Percentiles rank a stretch among this genome's conserved stretches.
These are phyloP conservation scores for Trypanosoma cruzi DNA, from an alignment of 208 protist genomes.

Conservation along the genomic window DNA sequence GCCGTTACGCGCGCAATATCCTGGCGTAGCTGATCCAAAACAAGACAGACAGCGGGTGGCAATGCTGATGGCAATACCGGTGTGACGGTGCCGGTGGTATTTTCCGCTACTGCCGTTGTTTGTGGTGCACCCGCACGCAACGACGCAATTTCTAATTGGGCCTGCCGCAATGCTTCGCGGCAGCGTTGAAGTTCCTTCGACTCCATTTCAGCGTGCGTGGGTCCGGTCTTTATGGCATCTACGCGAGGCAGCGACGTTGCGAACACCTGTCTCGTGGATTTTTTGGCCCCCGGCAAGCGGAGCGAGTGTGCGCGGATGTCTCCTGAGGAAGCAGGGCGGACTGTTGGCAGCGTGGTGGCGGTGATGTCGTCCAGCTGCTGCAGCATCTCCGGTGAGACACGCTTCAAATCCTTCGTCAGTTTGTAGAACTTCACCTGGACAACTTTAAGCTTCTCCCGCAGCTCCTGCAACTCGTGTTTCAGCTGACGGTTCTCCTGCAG, in stretches of 20 bases:
- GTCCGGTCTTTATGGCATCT: not conserved
- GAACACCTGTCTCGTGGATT: not conserved
- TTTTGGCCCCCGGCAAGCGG: not conserved
- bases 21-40: conserved; percentile 18
- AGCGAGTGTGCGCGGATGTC: not conserved
- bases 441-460: conserved; percentile 63
- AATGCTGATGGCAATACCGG: not conserved
- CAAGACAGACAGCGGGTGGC: conserved; percentile 16
- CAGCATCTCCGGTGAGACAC: conserved; percentile 19
- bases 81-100: not conserved
- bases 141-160: conserved; percentile 45
- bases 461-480: conserved; percentile 53
- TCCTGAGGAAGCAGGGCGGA: not conserved
- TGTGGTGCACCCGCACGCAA: conserved; percentile 23
- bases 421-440: conserved; percentile 79
- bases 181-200: conserved; percentile 29
- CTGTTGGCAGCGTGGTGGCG: not conserved
- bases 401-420: conserved; percentile 60
- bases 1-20: conserved; percentile 8
- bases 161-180: conserved; percentile 46
- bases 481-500: conserved; percentile 71
- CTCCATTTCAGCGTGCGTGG: conserved; percentile 16
- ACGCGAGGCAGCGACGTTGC: conserved; percentile 3
- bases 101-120: not conserved
- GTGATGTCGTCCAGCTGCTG: conserved; percentile 3